phyloP scores from a whole-genome alignment of 768 basidiomycete genomes.

The Mycena filopes region DNA sequence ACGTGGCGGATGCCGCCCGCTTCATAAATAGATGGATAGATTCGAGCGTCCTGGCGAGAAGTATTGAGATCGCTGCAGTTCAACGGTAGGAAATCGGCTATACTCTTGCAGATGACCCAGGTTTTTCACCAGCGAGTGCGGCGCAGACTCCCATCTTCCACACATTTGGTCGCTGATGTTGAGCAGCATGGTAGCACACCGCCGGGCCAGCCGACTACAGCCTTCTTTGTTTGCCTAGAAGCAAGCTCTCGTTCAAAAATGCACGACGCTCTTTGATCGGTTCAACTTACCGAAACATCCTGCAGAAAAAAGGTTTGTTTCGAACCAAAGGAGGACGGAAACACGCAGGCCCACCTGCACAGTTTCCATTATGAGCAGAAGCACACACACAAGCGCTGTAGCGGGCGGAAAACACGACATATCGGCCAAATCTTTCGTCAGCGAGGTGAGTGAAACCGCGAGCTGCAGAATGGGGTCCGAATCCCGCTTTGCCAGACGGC shows the following conservation, averaged over 20 bases:
- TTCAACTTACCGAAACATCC: constrained; percentile 36
- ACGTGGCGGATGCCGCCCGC: constrained; percentile 49
- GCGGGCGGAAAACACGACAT: constrained; percentile 54
- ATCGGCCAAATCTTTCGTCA: constrained; percentile 35
- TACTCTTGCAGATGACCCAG: constrained; percentile 54
- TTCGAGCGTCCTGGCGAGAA: constrained; percentile 47
- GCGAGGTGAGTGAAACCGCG: constrained; percentile 16
- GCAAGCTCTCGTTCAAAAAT: constrained; percentile 27
- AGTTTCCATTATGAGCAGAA: constrained; percentile 57
- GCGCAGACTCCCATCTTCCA: constrained; percentile 55
- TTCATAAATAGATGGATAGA: constrained; percentile 54
- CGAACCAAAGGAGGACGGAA: constrained; percentile 11
- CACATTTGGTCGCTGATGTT: constrained; percentile 58
- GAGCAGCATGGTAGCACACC: constrained; percentile 53
- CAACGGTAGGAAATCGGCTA: neutral
- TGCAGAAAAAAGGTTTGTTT: constrained; percentile 7
- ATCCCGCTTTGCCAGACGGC: constrained; percentile 3
- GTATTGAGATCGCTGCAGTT: constrained; percentile 4
- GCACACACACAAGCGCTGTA: constrained; percentile 49
- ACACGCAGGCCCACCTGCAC: constrained; percentile 47
- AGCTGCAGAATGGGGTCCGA: constrained; percentile 15
- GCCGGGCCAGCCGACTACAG: constrained; percentile 52
- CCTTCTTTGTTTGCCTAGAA: constrained; percentile 50
- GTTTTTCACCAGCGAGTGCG: constrained; percentile 50
- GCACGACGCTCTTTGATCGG: neutral